Evolutionary conservation across 148 eudicot genomes (phyloP).

Genomic region (Chenopodium formosanum): DNA sequence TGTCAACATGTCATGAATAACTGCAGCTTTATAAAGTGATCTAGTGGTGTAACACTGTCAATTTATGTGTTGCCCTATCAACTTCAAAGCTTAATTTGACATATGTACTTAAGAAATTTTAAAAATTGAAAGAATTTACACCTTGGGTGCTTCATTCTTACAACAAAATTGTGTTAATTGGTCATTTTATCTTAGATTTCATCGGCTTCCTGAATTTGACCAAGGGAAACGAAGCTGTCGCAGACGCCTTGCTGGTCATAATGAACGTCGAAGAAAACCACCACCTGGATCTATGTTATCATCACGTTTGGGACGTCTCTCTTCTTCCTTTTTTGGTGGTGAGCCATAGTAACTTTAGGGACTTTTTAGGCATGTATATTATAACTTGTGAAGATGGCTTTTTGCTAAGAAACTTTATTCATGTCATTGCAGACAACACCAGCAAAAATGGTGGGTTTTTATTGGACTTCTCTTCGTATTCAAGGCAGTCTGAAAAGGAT

Average conservation of each 20-base stretch:
- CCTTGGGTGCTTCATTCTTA: neutral
- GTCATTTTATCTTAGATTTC: slow-evolving; percentile 55
- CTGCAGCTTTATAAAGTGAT: neutral
- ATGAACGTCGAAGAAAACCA: slow-evolving; percentile 95
- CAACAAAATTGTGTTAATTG: neutral
- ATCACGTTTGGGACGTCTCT: slow-evolving; percentile 55
- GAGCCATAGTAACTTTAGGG: slow-evolving; percentile 10
- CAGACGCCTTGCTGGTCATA: slow-evolving; percentile 90
- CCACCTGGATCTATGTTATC: slow-evolving; percentile 74
- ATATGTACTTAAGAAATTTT: neutral
- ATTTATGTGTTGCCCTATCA: neutral
- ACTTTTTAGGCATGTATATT: neutral
- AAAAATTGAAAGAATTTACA: neutral
- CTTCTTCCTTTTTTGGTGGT: slow-evolving; percentile 59
- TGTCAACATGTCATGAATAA: neutral
- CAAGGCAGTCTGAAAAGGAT: slow-evolving; percentile 40
- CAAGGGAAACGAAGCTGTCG: slow-evolving; percentile 91
- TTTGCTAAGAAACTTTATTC: slow-evolving; percentile 1
- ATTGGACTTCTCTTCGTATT: slow-evolving; percentile 67
- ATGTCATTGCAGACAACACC: slow-evolving; percentile 41
- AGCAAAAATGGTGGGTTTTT: slow-evolving; percentile 57
- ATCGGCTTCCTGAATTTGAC: slow-evolving; percentile 85
- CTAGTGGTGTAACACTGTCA: neutral
- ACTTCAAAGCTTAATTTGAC: neutral
- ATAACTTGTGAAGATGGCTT: neutral